Evolutionary conservation across 148 eudicot species (phyloP), one percentile per base, ranked within the genome.

Genomic region (Salicornia ramosissima): DNA sequence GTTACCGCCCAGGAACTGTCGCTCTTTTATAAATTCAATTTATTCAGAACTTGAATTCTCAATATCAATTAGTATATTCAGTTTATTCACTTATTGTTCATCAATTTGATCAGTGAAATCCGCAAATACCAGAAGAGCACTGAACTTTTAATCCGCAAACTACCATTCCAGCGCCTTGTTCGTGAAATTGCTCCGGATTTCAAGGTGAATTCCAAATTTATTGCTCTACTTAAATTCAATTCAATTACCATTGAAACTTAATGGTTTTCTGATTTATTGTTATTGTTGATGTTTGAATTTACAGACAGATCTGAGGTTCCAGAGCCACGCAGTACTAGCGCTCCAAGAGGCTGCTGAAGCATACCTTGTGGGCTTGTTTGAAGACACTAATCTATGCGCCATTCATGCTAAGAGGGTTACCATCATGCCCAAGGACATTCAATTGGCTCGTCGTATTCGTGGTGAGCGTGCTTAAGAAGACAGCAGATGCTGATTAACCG

Each of bases 121-220:
- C 87, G 90, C 1, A 86, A 86, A 58, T 86, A 86, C 71, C 90
- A 86, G 77, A 86, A 86, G 86, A 87, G 91, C 68, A 87, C 91
- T 0, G 91, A 87, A 57, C 84, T 87, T 33, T 74, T 87, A 25
- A 87, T 84, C 80, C 86, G 88, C 75, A 84, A 82, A 59, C 74
- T 84, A 22, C 85, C 88, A 14, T 84, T 87, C 83, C 88, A 84
- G 69, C 80, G 91, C 8, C 86, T 86, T 71, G 88, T 86, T 50
- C 86, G 89, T 40, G 90, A 86, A 75, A 86, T 84, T 2, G 90
- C 87, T 13, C 90, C 84, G 61, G 90, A 86, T 59, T 84, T 82
- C 75, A 86, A 86, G 86, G 84, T 76, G 1, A 22, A 22, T 9
- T 28, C 25, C 22, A 5, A 5, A 9, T 16, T 0, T 3, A 0